Evolutionary conservation across 257 asterid genomes (phyloP).

Genomic region (Cordia subcordata): DNA sequence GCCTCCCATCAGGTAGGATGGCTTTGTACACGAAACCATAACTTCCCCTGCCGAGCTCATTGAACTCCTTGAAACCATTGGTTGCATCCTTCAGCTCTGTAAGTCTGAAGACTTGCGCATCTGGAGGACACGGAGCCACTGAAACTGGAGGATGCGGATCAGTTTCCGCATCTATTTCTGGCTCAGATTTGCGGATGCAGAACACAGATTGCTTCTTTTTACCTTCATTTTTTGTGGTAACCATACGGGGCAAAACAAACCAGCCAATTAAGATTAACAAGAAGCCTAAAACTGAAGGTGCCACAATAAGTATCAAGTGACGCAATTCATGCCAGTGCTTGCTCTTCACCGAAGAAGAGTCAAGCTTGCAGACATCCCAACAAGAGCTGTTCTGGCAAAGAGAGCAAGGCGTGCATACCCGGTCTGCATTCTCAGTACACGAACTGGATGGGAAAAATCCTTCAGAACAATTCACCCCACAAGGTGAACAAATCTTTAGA

Average conservation of each 20-base stretch:
- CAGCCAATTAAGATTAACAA: conserved; percentile 49
- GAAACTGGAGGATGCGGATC: conserved; percentile 43
- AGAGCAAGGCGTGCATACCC: conserved; percentile 90
- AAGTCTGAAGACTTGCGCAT: conserved; percentile 83
- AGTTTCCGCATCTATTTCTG: conserved; percentile 24
- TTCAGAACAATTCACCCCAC: conserved; percentile 65
- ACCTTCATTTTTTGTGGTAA: conserved; percentile 20
- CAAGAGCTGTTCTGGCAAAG: conserved; percentile 92
- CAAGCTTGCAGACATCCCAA: conserved; percentile 52
- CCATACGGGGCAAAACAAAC: conserved; percentile 47
- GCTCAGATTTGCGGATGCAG: conserved; percentile 33
- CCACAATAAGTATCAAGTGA: conserved; percentile 45
- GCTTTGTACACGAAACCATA: conserved; percentile 93
- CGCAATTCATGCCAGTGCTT: conserved; percentile 33
- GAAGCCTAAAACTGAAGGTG: conserved; percentile 49
- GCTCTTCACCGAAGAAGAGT: conserved; percentile 32
- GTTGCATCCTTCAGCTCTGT: conserved; percentile 90
- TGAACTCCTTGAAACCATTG: conserved; percentile 91
- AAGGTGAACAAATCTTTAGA: conserved; percentile 74
- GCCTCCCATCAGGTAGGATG: conserved; percentile 74
- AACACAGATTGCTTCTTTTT: conserved; percentile 30
- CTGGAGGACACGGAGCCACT: conserved; percentile 57
- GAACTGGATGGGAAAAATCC: conserved; percentile 81
- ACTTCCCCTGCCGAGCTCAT: conserved; percentile 92
- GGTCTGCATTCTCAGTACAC: conserved; percentile 57